Conservation (phyloP, 805 yeast genomes). For the Sugiyamaella americana region DNA sequence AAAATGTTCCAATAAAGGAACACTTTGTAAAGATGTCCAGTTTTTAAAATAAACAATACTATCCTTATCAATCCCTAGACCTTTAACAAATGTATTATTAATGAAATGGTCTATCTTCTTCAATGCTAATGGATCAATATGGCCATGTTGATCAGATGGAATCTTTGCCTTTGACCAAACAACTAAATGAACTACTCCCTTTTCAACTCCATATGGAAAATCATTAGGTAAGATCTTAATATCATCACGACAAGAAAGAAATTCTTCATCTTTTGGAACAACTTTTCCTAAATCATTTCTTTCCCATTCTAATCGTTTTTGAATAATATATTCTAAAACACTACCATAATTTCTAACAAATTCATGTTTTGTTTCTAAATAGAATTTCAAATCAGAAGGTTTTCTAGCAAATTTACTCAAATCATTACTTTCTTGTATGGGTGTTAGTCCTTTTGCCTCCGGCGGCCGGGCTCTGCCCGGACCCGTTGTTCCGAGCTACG, state of each 20-base stretch:
- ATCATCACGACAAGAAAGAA: slow-evolving; percentile 28
- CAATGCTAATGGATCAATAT: slow-evolving; percentile 36
- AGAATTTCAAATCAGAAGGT: slow-evolving; percentile 17
- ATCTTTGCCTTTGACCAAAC: slow-evolving; percentile 49
- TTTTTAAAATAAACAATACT: slow-evolving; percentile 52
- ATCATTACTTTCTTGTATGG: slow-evolving; percentile 4
- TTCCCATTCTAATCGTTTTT: slow-evolving; percentile 18
- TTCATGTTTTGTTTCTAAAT: slow-evolving; percentile 13
- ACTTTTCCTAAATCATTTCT: slow-evolving; percentile 3
- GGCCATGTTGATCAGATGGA: slow-evolving; percentile 39
- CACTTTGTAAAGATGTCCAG: slow-evolving; percentile 51
- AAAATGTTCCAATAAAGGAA: slow-evolving; percentile 49
- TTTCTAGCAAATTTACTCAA: slow-evolving; percentile 13
- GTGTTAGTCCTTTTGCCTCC: no score
- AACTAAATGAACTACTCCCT: slow-evolving; percentile 45
- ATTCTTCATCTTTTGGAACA: slow-evolving; percentile 11
- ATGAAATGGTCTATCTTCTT: slow-evolving; percentile 38
- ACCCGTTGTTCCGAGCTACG: no score
- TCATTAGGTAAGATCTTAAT: slow-evolving; percentile 45
- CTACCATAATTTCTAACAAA: slow-evolving; percentile 17
- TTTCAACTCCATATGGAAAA: slow-evolving; percentile 50
- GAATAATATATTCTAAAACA: slow-evolving; percentile 15
- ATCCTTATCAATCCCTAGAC: slow-evolving; percentile 33
- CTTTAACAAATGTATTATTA: slow-evolving; percentile 35
- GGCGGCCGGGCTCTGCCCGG: no score